Evolutionary conservation across 257 asterid genomes (phyloP).

Genomic region (Solanum chilense): DNA sequence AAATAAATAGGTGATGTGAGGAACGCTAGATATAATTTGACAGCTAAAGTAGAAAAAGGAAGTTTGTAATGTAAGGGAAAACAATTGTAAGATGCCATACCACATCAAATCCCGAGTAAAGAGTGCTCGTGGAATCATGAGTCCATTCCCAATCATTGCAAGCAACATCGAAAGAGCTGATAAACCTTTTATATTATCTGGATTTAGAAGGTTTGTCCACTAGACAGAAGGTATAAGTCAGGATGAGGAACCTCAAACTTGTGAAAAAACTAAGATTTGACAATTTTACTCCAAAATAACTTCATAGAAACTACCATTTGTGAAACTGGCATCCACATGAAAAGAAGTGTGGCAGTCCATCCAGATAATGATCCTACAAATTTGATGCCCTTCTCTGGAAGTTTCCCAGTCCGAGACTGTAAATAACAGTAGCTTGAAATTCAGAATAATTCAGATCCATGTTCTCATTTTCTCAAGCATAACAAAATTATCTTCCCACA

Average conservation of each 20-base stretch:
- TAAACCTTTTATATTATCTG: constrained; percentile 80
- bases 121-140: constrained; percentile 88
- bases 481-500: neutral
- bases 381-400: constrained; percentile 55
- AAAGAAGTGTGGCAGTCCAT: constrained; percentile 98
- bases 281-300: neutral
- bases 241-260: constrained; percentile 8
- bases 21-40: neutral
- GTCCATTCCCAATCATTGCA: constrained; percentile 92
- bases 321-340: constrained; percentile 99
- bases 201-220: constrained; percentile 89
- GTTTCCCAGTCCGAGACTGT: constrained; percentile 82
- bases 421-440: constrained; percentile 2
- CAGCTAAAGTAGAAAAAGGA: neutral
- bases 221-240: constrained; percentile 14
- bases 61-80: neutral
- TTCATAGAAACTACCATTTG: constrained; percentile 46
- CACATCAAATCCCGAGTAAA: constrained; percentile 89
- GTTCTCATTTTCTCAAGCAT: neutral
- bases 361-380: constrained; percentile 69
- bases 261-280: neutral
- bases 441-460: neutral
- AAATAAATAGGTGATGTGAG: neutral
- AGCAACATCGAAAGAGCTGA: constrained; percentile 91
- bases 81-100: constrained; percentile 22